These are phyloP conservation scores for Carpinus viminea DNA, from an alignment of 306 rosid species.

Conservation along the genomic window DNA sequence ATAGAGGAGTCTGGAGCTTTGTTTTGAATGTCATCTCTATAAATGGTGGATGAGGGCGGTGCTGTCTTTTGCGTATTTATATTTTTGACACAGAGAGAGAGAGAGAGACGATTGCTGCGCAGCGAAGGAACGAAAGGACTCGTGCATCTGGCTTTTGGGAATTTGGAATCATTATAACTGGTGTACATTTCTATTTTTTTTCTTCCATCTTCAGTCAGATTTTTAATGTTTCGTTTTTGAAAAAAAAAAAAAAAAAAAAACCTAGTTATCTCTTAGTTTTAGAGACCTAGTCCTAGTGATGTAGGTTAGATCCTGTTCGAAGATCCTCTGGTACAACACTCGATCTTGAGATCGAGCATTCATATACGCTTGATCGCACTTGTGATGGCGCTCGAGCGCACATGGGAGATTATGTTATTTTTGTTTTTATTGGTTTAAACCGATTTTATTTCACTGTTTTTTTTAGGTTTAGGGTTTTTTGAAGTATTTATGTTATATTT, in stretches of 20 bases:
- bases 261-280: not conserved
- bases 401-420: too few species aligned
- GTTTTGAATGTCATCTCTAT: conserved; percentile 44
- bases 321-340: too few species aligned
- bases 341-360: too few species aligned
- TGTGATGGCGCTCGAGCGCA: too few species aligned
- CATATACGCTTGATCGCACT: too few species aligned
- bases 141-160: conserved; percentile 47
- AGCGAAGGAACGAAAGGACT: conserved; percentile 41
- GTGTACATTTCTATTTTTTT: not conserved
- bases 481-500: too few species aligned
- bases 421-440: too few species aligned
- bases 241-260: not conserved
- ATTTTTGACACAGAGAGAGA: conserved; percentile 7
- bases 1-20: conserved; percentile 34
- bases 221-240: conserved; percentile 2
- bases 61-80: conserved; percentile 26
- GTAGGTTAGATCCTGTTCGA: too few species aligned
- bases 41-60: conserved; percentile 95
- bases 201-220: conserved; percentile 3
- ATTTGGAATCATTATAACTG: conserved; percentile 42
- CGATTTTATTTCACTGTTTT: too few species aligned
- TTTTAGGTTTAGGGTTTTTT: too few species aligned
- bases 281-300: too few species aligned
- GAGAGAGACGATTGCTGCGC: conserved; percentile 36